A percentile compares a stretch with the other conserved stretches of the same genome.
Conservation (phyloP, 257 asterid genomes). For the Paulownia fortunei region DNA sequence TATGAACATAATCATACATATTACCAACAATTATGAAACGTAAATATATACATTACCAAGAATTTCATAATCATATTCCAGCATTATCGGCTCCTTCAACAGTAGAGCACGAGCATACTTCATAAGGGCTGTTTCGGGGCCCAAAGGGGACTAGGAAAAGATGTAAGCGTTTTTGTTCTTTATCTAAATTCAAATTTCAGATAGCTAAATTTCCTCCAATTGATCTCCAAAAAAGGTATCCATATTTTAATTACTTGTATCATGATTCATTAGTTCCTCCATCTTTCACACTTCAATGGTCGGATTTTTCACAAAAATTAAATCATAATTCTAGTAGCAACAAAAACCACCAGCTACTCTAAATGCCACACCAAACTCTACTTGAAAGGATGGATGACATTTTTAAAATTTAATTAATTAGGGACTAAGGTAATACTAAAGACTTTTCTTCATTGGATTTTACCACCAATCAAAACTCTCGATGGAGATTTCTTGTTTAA, state of each 20-base stretch:
- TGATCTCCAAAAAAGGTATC: not conserved
- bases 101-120: not conserved
- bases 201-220: not conserved
- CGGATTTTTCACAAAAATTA: constrained; percentile 11
- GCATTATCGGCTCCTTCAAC: not conserved
- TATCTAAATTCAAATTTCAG: not conserved
- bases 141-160: not conserved
- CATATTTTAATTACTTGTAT: not conserved
- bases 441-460: too few relatives aligned
- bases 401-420: too few relatives aligned
- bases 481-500: too few relatives aligned
- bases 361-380: not conserved
- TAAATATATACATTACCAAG: too few relatives aligned
- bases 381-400: not conserved
- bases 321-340: not conserved
- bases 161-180: not conserved
- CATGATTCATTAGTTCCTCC: not conserved
- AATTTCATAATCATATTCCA: too few relatives aligned
- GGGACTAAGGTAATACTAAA: too few relatives aligned
- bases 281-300: not conserved
- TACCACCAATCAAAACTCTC: too few relatives aligned
- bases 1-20: not conserved
- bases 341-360: not conserved
- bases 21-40: too few relatives aligned
- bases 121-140: not conserved